Evolutionary conservation across 179 eudicot species (phyloP).

Genomic region (Gypsophila paniculata): DNA sequence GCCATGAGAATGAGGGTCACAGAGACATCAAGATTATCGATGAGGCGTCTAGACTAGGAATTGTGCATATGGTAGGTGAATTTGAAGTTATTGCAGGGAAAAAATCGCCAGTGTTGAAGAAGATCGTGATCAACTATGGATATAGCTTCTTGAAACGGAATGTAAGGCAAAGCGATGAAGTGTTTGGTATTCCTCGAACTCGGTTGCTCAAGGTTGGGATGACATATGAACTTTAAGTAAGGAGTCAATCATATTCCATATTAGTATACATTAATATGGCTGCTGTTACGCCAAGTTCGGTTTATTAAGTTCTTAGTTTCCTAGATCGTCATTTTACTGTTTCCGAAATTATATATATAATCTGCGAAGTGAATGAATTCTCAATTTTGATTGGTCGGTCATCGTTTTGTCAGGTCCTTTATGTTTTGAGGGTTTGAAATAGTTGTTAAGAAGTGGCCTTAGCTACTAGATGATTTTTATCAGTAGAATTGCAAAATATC

Average conservation of each 20-base stretch:
- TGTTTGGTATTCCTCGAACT: slow-evolving; percentile 50
- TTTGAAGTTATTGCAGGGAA: slow-evolving; percentile 44
- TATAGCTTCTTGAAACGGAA: slow-evolving; percentile 55
- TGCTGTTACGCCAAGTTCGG: no score
- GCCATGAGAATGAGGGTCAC: slow-evolving; percentile 11
- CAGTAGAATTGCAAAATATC: no score
- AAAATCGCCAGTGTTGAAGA: slow-evolving; percentile 41
- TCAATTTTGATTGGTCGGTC: no score
- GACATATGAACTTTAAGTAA: no score
- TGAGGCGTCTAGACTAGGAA: slow-evolving; percentile 35
- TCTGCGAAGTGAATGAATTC: not conserved
- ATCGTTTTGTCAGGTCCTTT: no score
- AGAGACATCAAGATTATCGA: slow-evolving; percentile 39
- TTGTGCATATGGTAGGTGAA: slow-evolving; percentile 61
- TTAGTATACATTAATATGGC: no score
- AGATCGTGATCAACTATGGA: slow-evolving; percentile 48
- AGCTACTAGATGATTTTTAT: no score
- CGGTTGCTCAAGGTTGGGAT: slow-evolving; percentile 66
- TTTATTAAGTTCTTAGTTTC: no score
- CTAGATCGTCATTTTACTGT: not conserved
- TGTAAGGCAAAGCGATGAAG: slow-evolving; percentile 44
- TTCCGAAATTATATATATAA: not conserved
- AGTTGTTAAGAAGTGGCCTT: no score
- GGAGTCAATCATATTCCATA: no score
- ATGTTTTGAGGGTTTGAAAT: no score